A percentile compares a stretch with the other conserved stretches of the same genome.
phyloP scores from a whole-genome alignment of 345 rosid genomes.

The Psidium guajava region DNA sequence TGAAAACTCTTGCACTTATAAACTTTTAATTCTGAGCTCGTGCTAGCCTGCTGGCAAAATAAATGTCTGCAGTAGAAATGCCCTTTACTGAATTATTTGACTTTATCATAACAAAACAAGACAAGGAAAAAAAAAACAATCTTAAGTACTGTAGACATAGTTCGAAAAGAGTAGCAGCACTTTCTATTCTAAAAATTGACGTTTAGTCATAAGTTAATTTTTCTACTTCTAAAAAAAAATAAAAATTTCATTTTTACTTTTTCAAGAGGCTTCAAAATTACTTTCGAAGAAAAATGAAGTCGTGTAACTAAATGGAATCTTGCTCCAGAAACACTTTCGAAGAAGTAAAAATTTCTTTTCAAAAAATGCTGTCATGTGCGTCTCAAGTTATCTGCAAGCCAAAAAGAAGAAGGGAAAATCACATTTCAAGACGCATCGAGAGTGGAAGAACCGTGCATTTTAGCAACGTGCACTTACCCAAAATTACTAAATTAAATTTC shows the following conservation, averaged over 20 bases:
- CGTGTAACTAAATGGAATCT: no score
- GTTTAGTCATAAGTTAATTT: no score
- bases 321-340: no score
- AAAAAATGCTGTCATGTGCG: no score
- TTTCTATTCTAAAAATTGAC: background rate
- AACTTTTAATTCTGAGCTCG: background rate
- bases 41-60: background rate
- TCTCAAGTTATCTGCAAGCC: background rate
- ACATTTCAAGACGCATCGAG: background rate
- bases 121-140: background rate
- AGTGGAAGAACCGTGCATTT: background rate
- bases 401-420: background rate
- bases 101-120: background rate
- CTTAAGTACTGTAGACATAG: background rate
- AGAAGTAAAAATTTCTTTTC: no score
- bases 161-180: background rate
- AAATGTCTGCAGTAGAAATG: background rate
- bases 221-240: no score
- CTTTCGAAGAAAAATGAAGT: no score
- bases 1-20: background rate
- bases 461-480: background rate
- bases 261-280: no score
- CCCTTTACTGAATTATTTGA: background rate
- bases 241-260: no score
- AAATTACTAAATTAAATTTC: background rate